Conservation (phyloP, 2,329 filamentous ascomycete species). For the Rachicladosporium sp. region DNA sequence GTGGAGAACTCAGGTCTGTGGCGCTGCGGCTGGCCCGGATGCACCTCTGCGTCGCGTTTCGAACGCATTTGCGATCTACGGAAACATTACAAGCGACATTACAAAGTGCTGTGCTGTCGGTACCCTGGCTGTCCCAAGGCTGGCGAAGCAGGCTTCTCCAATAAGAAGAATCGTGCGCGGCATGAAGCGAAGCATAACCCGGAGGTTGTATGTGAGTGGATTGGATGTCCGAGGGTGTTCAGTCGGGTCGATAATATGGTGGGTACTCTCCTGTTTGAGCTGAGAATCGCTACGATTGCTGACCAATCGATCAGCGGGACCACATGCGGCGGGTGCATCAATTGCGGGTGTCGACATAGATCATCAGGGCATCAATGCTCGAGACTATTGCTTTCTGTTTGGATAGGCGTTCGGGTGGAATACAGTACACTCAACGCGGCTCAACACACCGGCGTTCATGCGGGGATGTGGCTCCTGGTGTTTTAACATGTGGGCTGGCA, state of each 20-base stretch:
- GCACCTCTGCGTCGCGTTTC: conserved; percentile 46
- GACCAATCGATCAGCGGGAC: no score
- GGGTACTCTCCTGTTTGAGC: no score
- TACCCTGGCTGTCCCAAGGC: conserved; percentile 46
- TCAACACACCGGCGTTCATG: no score
- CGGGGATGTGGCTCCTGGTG: no score
- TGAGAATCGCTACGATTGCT: no score
- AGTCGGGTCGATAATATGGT: conserved; percentile 52
- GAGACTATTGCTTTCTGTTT: no score
- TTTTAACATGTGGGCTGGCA: no score
- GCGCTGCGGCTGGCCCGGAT: conserved; percentile 47
- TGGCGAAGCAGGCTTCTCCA: conserved; percentile 46
- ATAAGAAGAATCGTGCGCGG: conserved; percentile 49
- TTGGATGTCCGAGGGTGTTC: conserved; percentile 45
- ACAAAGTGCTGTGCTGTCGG: conserved; percentile 49
- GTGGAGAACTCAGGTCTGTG: conserved; percentile 29
- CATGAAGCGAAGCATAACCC: conserved; percentile 54
- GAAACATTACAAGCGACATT: conserved; percentile 52
- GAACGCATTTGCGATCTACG: conserved; percentile 48
- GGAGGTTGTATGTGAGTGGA: conserved; percentile 46
- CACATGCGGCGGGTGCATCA: no score
- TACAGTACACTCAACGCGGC: no score
- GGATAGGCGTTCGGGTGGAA: no score
- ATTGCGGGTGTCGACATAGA: no score
- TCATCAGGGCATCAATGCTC: no score